A percentile compares a stretch with the other conserved stretches of the same genome.
Evolutionary conservation across 1,284 basidiomycete species (phyloP).

Genomic region (Rhodofomes roseus): DNA sequence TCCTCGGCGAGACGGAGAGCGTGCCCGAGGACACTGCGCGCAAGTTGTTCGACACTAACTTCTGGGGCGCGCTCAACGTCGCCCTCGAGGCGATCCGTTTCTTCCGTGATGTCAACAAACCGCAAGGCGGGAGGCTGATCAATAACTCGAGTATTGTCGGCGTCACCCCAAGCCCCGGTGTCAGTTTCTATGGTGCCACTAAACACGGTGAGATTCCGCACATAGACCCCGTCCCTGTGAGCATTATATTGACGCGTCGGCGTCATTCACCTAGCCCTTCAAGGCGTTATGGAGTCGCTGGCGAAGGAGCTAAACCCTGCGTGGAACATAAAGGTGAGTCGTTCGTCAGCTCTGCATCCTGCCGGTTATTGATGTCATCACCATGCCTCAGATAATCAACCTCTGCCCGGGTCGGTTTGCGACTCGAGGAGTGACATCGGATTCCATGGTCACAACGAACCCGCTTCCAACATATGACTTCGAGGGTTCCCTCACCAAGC

Average conservation of each 20-base stretch:
- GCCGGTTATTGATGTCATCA: background rate
- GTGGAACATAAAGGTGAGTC: constrained; percentile 30
- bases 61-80: constrained; percentile 36
- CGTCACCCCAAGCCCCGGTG: background rate
- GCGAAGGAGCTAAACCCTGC: constrained; percentile 24
- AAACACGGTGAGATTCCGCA: background rate
- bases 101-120: constrained; percentile 34
- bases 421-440: background rate
- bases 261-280: constrained; percentile 25
- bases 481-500: background rate
- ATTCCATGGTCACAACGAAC: background rate
- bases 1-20: constrained; percentile 33
- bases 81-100: constrained; percentile 31
- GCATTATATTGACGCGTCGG: no score
- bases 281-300: constrained; percentile 32
- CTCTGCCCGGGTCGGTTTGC: background rate
- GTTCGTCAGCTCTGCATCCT: no score
- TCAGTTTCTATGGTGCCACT: background rate
- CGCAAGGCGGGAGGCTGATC: constrained; percentile 26
- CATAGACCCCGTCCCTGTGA: background rate
- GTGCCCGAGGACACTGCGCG: constrained; percentile 18
- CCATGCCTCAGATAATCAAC: background rate
- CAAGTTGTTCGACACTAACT: constrained; percentile 33
- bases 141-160: background rate
- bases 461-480: background rate